These are phyloP conservation scores for Saccharata proteae DNA, from an alignment of 2,329 filamentous ascomycete species.

Conservation along the genomic window DNA sequence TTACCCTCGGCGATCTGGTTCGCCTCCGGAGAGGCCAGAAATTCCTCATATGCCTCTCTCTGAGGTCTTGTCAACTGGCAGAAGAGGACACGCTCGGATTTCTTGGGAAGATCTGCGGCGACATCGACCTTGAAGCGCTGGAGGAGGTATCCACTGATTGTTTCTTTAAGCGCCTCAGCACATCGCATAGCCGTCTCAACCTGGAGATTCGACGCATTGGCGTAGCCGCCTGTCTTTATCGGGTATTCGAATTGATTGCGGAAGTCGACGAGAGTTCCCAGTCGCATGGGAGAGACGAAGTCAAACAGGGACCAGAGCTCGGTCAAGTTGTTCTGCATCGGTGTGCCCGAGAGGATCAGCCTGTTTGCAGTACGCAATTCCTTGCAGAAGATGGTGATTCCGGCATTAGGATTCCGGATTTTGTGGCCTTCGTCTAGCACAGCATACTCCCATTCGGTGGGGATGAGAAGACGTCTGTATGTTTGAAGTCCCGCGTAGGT, in stretches of 20 bases:
- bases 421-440: constrained; percentile 96
- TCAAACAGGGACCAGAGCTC: constrained; percentile 97
- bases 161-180: constrained; percentile 84
- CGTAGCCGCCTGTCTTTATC: constrained; percentile 86
- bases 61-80: constrained; percentile 80
- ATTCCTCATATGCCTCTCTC: constrained; percentile 66
- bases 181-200: constrained; percentile 92
- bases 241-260: constrained; percentile 86
- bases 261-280: constrained; percentile 86
- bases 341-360: constrained; percentile 88
- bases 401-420: constrained; percentile 91
- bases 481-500: constrained; percentile 95
- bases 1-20: constrained; percentile 64
- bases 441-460: constrained; percentile 82
- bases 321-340: constrained; percentile 91
- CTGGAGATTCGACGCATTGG: constrained; percentile 86
- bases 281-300: constrained; percentile 90
- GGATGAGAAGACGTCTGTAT: constrained; percentile 70
- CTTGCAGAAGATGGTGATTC: constrained; percentile 91
- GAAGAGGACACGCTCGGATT: constrained; percentile 92
- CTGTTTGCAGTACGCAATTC: constrained; percentile 82
- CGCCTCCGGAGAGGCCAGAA: constrained; percentile 75
- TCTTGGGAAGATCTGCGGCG: constrained; percentile 83
- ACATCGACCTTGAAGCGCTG: constrained; percentile 92
- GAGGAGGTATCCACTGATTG: constrained; percentile 84